These are phyloP conservation scores for Prunus davidiana DNA, from an alignment of 306 rosid species.

Conservation along the genomic window DNA sequence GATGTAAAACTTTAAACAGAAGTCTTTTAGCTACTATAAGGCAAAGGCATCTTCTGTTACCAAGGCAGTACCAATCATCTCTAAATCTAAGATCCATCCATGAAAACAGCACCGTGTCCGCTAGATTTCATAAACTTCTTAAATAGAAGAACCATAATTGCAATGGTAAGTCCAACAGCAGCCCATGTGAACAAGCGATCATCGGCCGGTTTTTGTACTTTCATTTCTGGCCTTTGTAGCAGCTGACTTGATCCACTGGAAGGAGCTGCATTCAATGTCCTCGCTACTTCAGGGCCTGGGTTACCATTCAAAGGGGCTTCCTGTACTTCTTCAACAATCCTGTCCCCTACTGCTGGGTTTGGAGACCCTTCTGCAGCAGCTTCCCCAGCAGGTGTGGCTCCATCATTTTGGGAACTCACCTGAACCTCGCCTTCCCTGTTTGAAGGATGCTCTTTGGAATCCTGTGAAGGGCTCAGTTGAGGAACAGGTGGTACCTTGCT, in stretches of 20 bases:
- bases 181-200: slow-evolving; percentile 90
- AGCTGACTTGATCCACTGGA: slow-evolving; percentile 36
- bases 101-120: slow-evolving; percentile 70
- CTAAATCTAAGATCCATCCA: slow-evolving; percentile 63
- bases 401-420: slow-evolving; percentile 30
- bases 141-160: slow-evolving; percentile 75
- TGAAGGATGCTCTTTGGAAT: slow-evolving; percentile 42
- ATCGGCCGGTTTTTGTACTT: slow-evolving; percentile 54
- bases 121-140: slow-evolving; percentile 80
- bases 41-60: slow-evolving; percentile 6
- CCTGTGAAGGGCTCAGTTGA: slow-evolving; percentile 37
- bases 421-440: slow-evolving; percentile 38
- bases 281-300: slow-evolving; percentile 28
- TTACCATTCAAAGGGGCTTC: slow-evolving; percentile 33
- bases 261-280: slow-evolving; percentile 40
- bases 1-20: background rate
- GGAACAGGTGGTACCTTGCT: slow-evolving; percentile 77
- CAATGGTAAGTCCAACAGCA: slow-evolving; percentile 86
- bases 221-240: slow-evolving; percentile 38
- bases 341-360: slow-evolving; percentile 39
- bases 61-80: slow-evolving; percentile 10
- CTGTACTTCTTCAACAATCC: slow-evolving; percentile 52
- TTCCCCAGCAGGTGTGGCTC: slow-evolving; percentile 31
- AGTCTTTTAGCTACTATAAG: background rate
- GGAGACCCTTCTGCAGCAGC: slow-evolving; percentile 38